Evolutionary conservation across 805 yeast species (phyloP).

Genomic region (Komagataella mondaviorum): DNA sequence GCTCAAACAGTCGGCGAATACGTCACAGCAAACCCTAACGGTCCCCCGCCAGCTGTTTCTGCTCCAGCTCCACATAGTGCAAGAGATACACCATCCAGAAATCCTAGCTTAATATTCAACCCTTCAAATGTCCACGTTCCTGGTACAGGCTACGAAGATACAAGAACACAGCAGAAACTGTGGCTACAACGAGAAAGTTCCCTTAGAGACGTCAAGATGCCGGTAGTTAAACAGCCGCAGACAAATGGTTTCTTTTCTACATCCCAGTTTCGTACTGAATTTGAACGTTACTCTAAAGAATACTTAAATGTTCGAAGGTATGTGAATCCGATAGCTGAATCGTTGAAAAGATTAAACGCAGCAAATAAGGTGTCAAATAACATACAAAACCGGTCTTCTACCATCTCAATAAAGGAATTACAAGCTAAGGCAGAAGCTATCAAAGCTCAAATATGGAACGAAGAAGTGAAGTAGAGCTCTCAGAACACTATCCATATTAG

Average conservation of each 20-base stretch:
- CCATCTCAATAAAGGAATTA: neutral
- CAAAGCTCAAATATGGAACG: neutral
- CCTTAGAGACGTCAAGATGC: constrained; percentile 37
- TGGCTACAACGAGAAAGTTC: constrained; percentile 78
- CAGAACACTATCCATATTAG: constrained; percentile 59
- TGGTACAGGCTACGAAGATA: constrained; percentile 23
- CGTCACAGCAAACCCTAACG: neutral
- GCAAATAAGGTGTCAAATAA: constrained; percentile 2
- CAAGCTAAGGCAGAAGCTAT: neutral
- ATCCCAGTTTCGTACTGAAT: constrained; percentile 56
- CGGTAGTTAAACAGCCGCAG: constrained; percentile 11
- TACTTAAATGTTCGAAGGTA: constrained; percentile 56
- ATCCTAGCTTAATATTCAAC: neutral
- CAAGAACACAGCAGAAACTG: constrained; percentile 71
- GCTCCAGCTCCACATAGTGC: neutral
- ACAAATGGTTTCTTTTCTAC: constrained; percentile 24
- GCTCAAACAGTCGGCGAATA: neutral
- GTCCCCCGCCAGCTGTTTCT: neutral
- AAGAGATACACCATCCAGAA: neutral
- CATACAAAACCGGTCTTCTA: neutral
- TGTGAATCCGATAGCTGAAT: constrained; percentile 55
- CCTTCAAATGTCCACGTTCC: neutral
- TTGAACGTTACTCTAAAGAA: constrained; percentile 66
- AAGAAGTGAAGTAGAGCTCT: neutral
- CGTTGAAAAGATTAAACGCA: constrained; percentile 35